These are phyloP conservation scores for Flaveria robusta DNA, from an alignment of 129 eudicot species.

Conservation along the genomic window DNA sequence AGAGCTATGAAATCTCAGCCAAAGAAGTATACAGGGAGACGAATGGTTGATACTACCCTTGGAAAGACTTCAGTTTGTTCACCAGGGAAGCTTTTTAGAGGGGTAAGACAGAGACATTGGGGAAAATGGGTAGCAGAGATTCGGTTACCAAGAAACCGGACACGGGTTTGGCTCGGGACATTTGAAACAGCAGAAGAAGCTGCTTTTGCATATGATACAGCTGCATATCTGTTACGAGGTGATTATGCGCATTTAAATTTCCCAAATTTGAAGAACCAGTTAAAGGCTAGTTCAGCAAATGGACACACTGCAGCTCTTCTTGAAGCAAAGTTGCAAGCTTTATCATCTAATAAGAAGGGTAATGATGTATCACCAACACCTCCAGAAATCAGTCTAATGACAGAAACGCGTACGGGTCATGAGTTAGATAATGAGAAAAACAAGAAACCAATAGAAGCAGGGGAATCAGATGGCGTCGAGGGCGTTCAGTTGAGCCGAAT, in stretches of 20 bases:
- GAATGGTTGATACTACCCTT: constrained; percentile 26
- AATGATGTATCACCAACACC: constrained; percentile 30
- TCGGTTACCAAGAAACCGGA: constrained; percentile 76
- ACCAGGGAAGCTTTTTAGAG: constrained; percentile 54
- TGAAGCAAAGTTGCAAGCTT: constrained; percentile 69
- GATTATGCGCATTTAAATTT: constrained; percentile 77
- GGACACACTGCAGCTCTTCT: constrained; percentile 75
- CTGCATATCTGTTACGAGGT: constrained; percentile 78
- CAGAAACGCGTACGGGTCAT: constrained; percentile 2
- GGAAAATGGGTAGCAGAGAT: constrained; percentile 97
- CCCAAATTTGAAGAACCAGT: constrained; percentile 56
- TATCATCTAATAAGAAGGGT: constrained; percentile 40
- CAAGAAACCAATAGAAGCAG: constrained; percentile 35
- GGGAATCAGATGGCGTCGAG: constrained; percentile 43
- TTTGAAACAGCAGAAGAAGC: constrained; percentile 93
- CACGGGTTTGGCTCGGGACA: constrained; percentile 92
- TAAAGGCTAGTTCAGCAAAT: constrained; percentile 52
- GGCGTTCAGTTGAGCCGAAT: constrained; percentile 81
- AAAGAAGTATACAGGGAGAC: constrained; percentile 55
- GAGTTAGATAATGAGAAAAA: constrained; percentile 20
- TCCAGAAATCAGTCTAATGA: constrained; percentile 2
- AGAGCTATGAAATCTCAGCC: constrained; percentile 67
- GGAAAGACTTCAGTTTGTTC: constrained; percentile 36
- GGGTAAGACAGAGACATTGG: constrained; percentile 95
- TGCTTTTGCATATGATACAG: constrained; percentile 87